phyloP scores from a whole-genome alignment of 495 filamentous ascomycete genomes.

The Poronia punctata region DNA sequence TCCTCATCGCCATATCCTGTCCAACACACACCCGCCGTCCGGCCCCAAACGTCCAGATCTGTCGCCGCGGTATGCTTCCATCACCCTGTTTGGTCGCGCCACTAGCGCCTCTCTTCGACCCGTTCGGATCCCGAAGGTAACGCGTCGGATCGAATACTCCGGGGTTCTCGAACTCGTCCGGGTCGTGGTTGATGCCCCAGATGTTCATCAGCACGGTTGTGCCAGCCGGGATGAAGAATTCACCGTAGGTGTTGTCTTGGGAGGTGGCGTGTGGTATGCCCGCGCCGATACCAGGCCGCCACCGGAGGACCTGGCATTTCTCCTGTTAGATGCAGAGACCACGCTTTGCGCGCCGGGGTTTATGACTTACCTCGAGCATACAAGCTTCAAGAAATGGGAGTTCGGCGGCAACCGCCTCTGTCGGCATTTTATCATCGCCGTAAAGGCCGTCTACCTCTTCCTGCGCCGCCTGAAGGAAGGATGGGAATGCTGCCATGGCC shows the following conservation, averaged over 20 bases:
- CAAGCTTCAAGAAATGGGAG: constrained; percentile 8
- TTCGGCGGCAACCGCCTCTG: constrained; percentile 1
- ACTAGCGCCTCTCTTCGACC: constrained; percentile 1
- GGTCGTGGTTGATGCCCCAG: constrained; percentile 26
- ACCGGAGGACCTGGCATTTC: constrained; percentile 21
- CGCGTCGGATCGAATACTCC: constrained; percentile 28
- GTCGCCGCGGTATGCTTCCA: neutral
- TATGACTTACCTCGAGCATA: constrained; percentile 3
- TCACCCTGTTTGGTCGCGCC: no score
- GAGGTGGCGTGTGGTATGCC: constrained; percentile 23
- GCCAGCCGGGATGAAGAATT: constrained; percentile 27
- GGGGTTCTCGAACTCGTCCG: constrained; percentile 19
- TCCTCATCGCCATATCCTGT: constrained; percentile 23
- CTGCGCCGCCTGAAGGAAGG: constrained; percentile 23
- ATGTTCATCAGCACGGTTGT: constrained; percentile 21
- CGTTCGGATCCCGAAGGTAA: constrained; percentile 12
- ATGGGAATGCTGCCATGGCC: constrained; percentile 35
- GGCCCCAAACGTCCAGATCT: constrained; percentile 10
- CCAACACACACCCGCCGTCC: constrained; percentile 10
- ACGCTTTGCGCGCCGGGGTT: neutral
- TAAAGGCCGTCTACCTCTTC: constrained; percentile 21
- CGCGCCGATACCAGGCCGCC: constrained; percentile 24
- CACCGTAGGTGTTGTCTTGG: constrained; percentile 28
- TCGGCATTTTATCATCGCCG: constrained; percentile 26
- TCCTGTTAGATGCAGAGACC: neutral